A percentile compares a stretch with the other conserved stretches of the same genome.
phyloP scores from a whole-genome alignment of 768 basidiomycete species.

The Termitomyces heimii region DNA sequence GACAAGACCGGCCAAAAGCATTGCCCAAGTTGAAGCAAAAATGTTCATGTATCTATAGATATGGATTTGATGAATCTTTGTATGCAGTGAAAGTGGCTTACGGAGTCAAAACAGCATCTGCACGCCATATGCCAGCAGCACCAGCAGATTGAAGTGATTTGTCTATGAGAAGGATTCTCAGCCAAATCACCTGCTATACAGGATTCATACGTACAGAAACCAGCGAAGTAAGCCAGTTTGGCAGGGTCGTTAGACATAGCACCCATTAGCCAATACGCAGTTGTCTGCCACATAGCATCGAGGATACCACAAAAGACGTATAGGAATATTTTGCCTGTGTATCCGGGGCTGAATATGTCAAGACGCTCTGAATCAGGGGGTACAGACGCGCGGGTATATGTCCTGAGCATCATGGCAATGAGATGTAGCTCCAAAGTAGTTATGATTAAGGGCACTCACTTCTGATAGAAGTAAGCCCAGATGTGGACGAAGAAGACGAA shows the following conservation, averaged over 20 bases:
- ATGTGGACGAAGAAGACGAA: conserved; percentile 66
- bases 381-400: conserved; percentile 54
- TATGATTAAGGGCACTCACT: conserved; percentile 29
- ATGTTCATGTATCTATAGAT: conserved; percentile 56
- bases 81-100: conserved; percentile 28
- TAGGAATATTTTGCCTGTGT: conserved; percentile 52
- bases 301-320: conserved; percentile 72
- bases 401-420: conserved; percentile 18
- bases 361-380: conserved; percentile 36
- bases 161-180: conserved; percentile 28
- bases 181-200: background rate
- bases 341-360: conserved; percentile 52
- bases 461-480: conserved; percentile 78
- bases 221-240: conserved; percentile 75
- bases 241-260: conserved; percentile 82
- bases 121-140: conserved; percentile 68
- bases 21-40: conserved; percentile 66
- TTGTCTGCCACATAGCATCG: conserved; percentile 84
- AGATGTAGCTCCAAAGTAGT: background rate
- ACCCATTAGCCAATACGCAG: conserved; percentile 79
- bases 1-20: conserved; percentile 57
- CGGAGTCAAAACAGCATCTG: conserved; percentile 58
- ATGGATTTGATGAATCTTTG: background rate
- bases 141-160: conserved; percentile 77
- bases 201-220: conserved; percentile 57